A percentile compares a stretch with the other conserved stretches of the same genome.
phyloP scores from a whole-genome alignment of 441 rosid genomes.

The Erodium texanum region DNA sequence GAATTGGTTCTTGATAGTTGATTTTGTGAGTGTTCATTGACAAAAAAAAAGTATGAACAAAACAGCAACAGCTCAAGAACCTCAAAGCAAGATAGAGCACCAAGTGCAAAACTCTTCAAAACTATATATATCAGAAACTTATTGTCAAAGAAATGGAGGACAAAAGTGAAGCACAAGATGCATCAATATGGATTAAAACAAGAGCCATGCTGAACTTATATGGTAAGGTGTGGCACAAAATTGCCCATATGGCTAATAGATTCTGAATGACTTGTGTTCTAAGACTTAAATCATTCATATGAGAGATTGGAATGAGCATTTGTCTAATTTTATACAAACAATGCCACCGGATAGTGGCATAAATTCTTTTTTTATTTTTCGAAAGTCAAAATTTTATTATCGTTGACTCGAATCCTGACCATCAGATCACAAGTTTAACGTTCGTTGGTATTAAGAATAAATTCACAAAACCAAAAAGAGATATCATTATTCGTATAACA shows the following conservation, averaged over 20 bases:
- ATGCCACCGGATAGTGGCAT: constrained; percentile 14
- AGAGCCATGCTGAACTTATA: constrained; percentile 23
- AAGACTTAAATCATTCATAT: constrained; percentile 46
- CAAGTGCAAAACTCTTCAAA: background rate
- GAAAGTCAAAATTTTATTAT: too few relatives aligned
- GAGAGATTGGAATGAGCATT: constrained; percentile 43
- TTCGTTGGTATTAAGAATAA: too few relatives aligned
- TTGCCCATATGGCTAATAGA: constrained; percentile 21
- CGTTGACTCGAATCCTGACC: too few relatives aligned
- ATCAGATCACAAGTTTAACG: too few relatives aligned
- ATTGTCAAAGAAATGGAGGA: background rate
- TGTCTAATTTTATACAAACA: constrained; percentile 27
- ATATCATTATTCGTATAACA: background rate
- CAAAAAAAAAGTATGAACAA: constrained; percentile 9
- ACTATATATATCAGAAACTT: background rate
- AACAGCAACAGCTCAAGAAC: background rate
- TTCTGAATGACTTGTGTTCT: constrained; percentile 44
- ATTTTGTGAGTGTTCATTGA: constrained; percentile 37
- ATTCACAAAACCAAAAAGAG: too few relatives aligned
- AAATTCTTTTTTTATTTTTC: too few relatives aligned
- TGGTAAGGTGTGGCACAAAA: constrained; percentile 13
- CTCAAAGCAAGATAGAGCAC: background rate
- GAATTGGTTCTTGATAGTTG: constrained; percentile 24
- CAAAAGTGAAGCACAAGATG: too few relatives aligned
- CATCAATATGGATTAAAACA: constrained; percentile 19